Base-by-base conservation (phyloP, 1,284 basidiomycete genomes). In the Ustilago cynodontis region DNA sequence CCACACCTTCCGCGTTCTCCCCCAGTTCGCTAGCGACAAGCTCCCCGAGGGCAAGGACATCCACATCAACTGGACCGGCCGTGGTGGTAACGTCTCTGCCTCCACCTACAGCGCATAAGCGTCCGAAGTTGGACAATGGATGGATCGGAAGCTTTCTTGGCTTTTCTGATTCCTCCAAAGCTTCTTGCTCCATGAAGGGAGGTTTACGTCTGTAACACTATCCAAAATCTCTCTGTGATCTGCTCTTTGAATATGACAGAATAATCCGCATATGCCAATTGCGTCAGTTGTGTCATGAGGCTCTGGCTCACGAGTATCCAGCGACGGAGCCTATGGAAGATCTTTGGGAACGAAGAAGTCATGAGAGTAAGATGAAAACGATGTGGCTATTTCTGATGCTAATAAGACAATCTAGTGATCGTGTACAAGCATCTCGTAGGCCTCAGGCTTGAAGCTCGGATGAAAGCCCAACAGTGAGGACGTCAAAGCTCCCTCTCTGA, bases 11-110 rank as follows among this genome's bases (percentile, higher is more conserved):
- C 69, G 69, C 28, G 76, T 85, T 20, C 67, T 82, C 28, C 83
- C 83, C n/a, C 79, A 82, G 51, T 71, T 65, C 68, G 82, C 81
- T 56, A 82, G 62, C 71, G 79, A 65, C 57, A 77, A 71, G 43
- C 63, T 60, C 39, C 57, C 55, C 93, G 92, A 93, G 87, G 90
- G 93, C 87, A 93, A 94, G 89, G 94, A 93, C 87, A 87, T 85
- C 87, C 87, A 89, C 87, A 86, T 89, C 88, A 89, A 89, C 88
- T 84, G 88, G 93, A 95, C 94, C 78, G 94, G 94, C 67, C 93
- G 94, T 82, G 95, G 95, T 71, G 95, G 95, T 74, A 93, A 92
- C 81, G 93, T 98, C 78, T 94, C 95, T 64, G 93, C 95, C 49
- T 93, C 91, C 71, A 92, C 92, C 69, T 99, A 99, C 90, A 90